Evolutionary conservation across 768 basidiomycete species (phyloP), one percentile per base, ranked within the genome.

Genomic region (Hericium rajendrae): DNA sequence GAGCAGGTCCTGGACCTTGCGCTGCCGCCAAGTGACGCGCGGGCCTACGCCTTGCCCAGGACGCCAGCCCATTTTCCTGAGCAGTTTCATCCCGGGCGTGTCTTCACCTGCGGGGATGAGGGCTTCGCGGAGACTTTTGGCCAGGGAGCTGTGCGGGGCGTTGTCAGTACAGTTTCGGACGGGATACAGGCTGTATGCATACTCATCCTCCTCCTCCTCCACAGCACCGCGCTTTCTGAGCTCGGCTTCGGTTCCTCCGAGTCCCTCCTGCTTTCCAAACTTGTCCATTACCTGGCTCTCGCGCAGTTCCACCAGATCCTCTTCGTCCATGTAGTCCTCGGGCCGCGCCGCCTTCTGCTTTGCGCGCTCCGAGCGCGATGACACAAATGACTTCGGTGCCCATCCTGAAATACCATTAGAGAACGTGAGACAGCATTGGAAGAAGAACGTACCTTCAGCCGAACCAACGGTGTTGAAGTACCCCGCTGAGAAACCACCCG

Each of bases 241-340:
- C 60, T 81, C 84, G 0, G 74, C 72, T 61, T 78, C 74, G 1
- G 81, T 81, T 0, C 78, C 79, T 0, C 81, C 71, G 62, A 87
- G 83, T 78, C 86, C 86, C 62, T 88, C 80, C 38, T 94, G 84
- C 39, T 85, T 88, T 65, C 90, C 86, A 3, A 93, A 81, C 9
- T 97, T 69, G 18, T 79, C 82, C 62, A 55, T 62, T 11, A 63
- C 50, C 50, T 85, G 77, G 62, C 80, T 82, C 41, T 93, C 91
- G 38, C 78, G 81, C 59, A 88, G 70, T 60, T 91, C 91, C 48
- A 88, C 84, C 15, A 97, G 74, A 69, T 98, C 97, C 71, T 99
- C 97, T 46, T 97, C 97, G 72, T 99, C 97, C 97, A 99, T 98
- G 68, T 91, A 98, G 68, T 97, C 93, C 70, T 95, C 91, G 0